phyloP scores from a whole-genome alignment of 139 green algal genomes.

The Chlorokybus atmophyticus region DNA sequence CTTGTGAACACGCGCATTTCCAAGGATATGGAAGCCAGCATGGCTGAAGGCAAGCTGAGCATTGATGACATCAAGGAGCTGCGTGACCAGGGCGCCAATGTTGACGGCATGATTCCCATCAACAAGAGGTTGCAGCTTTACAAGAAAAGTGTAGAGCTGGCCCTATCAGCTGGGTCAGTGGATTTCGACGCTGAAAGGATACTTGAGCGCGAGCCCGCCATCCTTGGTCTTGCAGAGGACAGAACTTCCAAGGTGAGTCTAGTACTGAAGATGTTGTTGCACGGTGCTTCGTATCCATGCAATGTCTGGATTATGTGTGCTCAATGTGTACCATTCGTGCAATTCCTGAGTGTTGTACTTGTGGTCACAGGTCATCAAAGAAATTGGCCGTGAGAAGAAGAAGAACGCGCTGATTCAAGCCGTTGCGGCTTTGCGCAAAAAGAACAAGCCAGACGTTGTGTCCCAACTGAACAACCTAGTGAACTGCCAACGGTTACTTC shows the following conservation, averaged over 20 bases:
- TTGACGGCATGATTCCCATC: conserved; percentile 48
- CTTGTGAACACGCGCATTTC: conserved; percentile 38
- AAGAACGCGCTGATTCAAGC: conserved; percentile 60
- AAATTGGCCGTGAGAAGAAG: conserved; percentile 40
- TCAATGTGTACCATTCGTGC: conserved; percentile 30
- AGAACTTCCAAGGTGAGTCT: too few species aligned
- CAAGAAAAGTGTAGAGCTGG: conserved; percentile 50
- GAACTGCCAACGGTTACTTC: conserved; percentile 24
- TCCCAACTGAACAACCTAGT: conserved; percentile 48
- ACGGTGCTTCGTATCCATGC: neutral
- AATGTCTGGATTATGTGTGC: conserved; percentile 21
- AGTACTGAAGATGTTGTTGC: conserved; percentile 32
- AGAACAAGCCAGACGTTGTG: conserved; percentile 40
- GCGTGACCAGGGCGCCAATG: conserved; percentile 49
- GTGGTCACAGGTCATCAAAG: neutral
- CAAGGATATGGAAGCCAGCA: conserved; percentile 20
- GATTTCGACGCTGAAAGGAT: conserved; percentile 54
- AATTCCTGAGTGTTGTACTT: neutral
- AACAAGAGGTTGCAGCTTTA: conserved; percentile 64
- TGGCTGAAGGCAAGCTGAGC: conserved; percentile 42
- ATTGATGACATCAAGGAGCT: conserved; percentile 34
- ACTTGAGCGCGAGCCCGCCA: conserved; percentile 49
- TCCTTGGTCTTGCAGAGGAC: conserved; percentile 41
- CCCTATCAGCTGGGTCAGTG: conserved; percentile 45
- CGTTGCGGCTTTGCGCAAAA: conserved; percentile 48